A percentile compares a stretch with the other conserved stretches of the same genome.
Evolutionary conservation across 2,329 filamentous ascomycete species (phyloP).

Genomic region (Thermoascus crustaceus): DNA sequence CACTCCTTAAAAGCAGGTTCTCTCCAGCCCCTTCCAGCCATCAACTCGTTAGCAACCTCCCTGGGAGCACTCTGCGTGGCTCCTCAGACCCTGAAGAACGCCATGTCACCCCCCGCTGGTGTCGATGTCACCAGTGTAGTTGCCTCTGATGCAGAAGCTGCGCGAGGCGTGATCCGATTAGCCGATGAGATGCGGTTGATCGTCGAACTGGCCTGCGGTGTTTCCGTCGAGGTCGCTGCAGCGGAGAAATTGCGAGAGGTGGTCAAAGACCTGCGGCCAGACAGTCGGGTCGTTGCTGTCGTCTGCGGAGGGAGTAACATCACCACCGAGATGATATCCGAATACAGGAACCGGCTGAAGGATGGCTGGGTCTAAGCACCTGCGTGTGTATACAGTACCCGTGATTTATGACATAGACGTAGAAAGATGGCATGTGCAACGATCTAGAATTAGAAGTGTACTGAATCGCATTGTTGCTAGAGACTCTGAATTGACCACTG

Average conservation of each 20-base stretch:
- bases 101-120: slow-evolving; percentile 30
- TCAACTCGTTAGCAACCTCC: slow-evolving; percentile 64
- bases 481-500: no score
- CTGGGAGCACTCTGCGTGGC: slow-evolving; percentile 62
- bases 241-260: slow-evolving; percentile 16
- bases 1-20: slow-evolving; percentile 46
- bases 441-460: no score
- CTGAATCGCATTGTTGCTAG: no score
- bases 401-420: no score
- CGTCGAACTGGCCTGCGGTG: slow-evolving; percentile 76
- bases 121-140: slow-evolving; percentile 50
- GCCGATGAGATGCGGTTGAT: slow-evolving; percentile 70
- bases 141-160: slow-evolving; percentile 66
- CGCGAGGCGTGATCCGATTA: slow-evolving; percentile 62
- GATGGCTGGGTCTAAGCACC: slow-evolving; percentile 18
- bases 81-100: slow-evolving; percentile 55
- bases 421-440: no score
- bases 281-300: slow-evolving; percentile 29
- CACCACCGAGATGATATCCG: slow-evolving; percentile 42
- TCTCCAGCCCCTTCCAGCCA: slow-evolving; percentile 54
- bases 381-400: neutral
- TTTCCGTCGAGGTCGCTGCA: slow-evolving; percentile 51
- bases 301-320: slow-evolving; percentile 43
- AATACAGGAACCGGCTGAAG: slow-evolving; percentile 39
- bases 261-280: slow-evolving; percentile 17